Percentiles rank a stretch among this genome's conserved stretches.
These are phyloP conservation scores for Ustilago sp. DNA, from an alignment of 1,284 basidiomycete species.

Conservation along the genomic window DNA sequence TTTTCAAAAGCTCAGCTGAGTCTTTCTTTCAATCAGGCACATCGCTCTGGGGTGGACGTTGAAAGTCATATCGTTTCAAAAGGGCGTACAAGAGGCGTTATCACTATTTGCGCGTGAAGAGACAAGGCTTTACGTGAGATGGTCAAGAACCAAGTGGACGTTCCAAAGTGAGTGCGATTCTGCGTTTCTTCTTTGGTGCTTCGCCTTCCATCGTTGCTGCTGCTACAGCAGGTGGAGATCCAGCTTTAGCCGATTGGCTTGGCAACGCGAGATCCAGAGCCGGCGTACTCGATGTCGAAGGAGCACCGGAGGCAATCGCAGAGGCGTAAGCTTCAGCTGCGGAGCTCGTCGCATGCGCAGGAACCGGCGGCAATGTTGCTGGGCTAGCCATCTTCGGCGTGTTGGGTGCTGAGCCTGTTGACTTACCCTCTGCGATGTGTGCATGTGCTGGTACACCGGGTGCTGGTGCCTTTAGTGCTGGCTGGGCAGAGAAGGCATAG, in stretches of 20 bases:
- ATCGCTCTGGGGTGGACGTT: neutral
- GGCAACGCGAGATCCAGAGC: constrained; percentile 50
- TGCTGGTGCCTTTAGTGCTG: constrained; percentile 45
- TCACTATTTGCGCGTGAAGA: neutral
- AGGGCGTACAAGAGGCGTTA: neutral
- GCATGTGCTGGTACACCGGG: constrained; percentile 30
- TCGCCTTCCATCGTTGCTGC: constrained; percentile 68
- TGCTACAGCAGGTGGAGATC: constrained; percentile 59
- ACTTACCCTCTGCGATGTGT: constrained; percentile 40
- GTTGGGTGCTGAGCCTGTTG: constrained; percentile 30
- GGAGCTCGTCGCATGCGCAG: neutral
- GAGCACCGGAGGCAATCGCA: constrained; percentile 23
- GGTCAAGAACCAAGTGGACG: constrained; percentile 54
- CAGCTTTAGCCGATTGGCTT: constrained; percentile 15
- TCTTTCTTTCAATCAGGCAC: too few species aligned
- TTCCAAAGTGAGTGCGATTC: constrained; percentile 79
- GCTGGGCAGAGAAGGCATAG: constrained; percentile 56
- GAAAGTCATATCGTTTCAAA: neutral
- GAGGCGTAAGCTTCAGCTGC: constrained; percentile 42
- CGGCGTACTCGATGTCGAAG: constrained; percentile 36
- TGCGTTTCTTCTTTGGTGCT: constrained; percentile 87
- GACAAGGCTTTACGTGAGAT: neutral
- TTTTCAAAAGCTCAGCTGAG: too few species aligned
- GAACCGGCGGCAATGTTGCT: constrained; percentile 25
- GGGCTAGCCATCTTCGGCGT: constrained; percentile 35